phyloP scores from a whole-genome alignment of 805 yeast species.

The Ogataea pilisensis region DNA sequence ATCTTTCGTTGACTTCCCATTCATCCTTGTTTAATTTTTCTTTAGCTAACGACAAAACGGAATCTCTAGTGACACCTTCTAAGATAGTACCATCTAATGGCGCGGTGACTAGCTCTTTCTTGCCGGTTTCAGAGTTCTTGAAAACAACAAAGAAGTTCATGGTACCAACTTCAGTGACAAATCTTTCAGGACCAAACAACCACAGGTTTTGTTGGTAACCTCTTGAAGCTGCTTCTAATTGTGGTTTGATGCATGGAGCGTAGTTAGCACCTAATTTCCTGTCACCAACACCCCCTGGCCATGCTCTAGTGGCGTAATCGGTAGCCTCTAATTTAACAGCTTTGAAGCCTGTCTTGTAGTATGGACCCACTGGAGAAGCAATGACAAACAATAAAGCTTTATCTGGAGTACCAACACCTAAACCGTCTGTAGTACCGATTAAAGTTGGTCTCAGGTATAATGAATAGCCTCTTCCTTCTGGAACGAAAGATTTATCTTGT shows the following conservation, averaged over 20 bases:
- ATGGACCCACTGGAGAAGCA: slow-evolving; percentile 96
- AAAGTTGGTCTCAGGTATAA: slow-evolving; percentile 91
- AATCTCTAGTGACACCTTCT: slow-evolving; percentile 95
- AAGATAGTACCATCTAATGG: slow-evolving; percentile 96
- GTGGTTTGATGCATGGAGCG: slow-evolving; percentile 93
- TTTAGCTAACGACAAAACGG: slow-evolving; percentile 73
- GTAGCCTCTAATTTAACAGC: slow-evolving; percentile 94
- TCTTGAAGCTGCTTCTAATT: slow-evolving; percentile 79
- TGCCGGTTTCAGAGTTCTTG: slow-evolving; percentile 68
- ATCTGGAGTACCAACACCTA: slow-evolving; percentile 83
- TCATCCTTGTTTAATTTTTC: slow-evolving; percentile 68
- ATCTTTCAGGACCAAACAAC: slow-evolving; percentile 87
- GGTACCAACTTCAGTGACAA: slow-evolving; percentile 95
- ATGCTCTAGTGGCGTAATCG: slow-evolving; percentile 93
- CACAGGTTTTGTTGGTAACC: slow-evolving; percentile 96
- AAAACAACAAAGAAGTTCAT: slow-evolving; percentile 93
- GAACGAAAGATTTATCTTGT: slow-evolving; percentile 74
- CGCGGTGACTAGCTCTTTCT: slow-evolving; percentile 89
- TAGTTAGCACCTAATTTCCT: slow-evolving; percentile 95
- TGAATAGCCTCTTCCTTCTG: slow-evolving; percentile 83
- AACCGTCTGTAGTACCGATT: slow-evolving; percentile 85
- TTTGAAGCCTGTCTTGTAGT: slow-evolving; percentile 91
- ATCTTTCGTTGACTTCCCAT: slow-evolving; percentile 84
- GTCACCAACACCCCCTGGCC: slow-evolving; percentile 99
- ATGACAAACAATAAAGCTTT: slow-evolving; percentile 82